Evolutionary conservation across 768 basidiomycete species (phyloP).

Genomic region (Termitomyces sp.): DNA sequence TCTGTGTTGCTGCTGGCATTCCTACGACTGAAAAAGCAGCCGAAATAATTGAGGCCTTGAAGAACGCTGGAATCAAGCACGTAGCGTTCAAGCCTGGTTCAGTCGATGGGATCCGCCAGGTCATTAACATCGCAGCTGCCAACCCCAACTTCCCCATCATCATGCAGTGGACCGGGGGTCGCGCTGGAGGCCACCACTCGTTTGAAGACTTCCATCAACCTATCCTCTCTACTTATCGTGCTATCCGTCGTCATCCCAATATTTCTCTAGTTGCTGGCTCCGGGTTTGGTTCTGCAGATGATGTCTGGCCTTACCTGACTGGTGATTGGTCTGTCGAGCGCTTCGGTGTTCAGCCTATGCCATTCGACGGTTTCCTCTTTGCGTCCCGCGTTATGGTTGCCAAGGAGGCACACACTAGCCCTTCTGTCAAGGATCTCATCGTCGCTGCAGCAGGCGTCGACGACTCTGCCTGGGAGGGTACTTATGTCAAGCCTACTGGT

Average conservation of each 20-base stretch:
- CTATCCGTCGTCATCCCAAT: constrained; percentile 87
- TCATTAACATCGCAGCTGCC: constrained; percentile 89
- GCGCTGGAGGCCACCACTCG: constrained; percentile 97
- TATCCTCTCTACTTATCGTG: constrained; percentile 81
- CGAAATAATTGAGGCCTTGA: constrained; percentile 88
- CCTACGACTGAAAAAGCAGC: constrained; percentile 95
- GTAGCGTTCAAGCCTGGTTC: constrained; percentile 98
- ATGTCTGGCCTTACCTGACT: constrained; percentile 94
- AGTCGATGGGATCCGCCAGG: constrained; percentile 95
- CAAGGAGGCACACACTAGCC: constrained; percentile 93
- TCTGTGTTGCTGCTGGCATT: constrained; percentile 97
- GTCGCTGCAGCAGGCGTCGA: constrained; percentile 90
- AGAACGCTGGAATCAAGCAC: constrained; percentile 86
- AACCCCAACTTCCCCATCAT: constrained; percentile 97
- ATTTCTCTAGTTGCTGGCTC: constrained; percentile 90
- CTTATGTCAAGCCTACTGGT: constrained; percentile 90
- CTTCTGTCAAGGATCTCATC: constrained; percentile 95
- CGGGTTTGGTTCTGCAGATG: constrained; percentile 92
- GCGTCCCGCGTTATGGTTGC: constrained; percentile 98
- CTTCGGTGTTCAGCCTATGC: constrained; percentile 91
- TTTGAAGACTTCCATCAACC: constrained; percentile 99
- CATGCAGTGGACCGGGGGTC: constrained; percentile 98
- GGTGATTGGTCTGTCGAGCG: constrained; percentile 89
- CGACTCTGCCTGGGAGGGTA: constrained; percentile 90
- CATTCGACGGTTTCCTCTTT: constrained; percentile 96